Evolutionary conservation across 1,284 basidiomycete genomes (phyloP).

Genomic region (Marasmius tenuissimus): DNA sequence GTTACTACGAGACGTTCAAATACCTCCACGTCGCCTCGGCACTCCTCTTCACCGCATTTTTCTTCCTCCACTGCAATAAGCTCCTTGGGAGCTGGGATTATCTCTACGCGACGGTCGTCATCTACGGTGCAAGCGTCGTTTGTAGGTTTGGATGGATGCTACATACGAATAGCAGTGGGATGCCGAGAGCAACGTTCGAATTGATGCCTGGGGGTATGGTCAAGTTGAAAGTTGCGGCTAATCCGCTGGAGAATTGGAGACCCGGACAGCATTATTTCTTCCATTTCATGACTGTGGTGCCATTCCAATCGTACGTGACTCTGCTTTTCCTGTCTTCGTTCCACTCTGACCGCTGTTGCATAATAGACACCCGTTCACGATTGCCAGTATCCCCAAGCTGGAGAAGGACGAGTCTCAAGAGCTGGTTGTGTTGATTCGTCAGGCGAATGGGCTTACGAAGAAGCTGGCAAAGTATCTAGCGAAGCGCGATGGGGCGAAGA

Average conservation of each 20-base stretch:
- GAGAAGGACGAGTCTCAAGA: background rate
- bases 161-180: background rate
- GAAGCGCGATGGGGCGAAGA: background rate
- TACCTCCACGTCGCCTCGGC: constrained; percentile 3
- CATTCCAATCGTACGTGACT: constrained; percentile 1
- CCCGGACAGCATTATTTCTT: constrained; percentile 2
- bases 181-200: background rate
- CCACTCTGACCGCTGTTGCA: background rate
- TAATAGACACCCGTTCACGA: constrained; percentile 1
- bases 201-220: constrained; percentile 2
- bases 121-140: background rate
- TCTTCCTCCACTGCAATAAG: constrained; percentile 5
- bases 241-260: background rate
- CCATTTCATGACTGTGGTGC: background rate
- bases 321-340: background rate
- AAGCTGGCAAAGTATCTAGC: background rate
- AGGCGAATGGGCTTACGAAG: constrained; percentile 1
- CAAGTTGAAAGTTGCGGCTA: background rate
- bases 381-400: background rate
- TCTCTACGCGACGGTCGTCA: background rate
- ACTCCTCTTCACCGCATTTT: background rate
- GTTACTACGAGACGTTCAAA: constrained; percentile 3
- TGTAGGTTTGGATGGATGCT: constrained; percentile 1
- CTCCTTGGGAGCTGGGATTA: constrained; percentile 3
- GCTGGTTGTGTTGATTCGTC: background rate